phyloP scores from a whole-genome alignment of 1,139 yeast species.

The Kluyveromyces sp. region DNA sequence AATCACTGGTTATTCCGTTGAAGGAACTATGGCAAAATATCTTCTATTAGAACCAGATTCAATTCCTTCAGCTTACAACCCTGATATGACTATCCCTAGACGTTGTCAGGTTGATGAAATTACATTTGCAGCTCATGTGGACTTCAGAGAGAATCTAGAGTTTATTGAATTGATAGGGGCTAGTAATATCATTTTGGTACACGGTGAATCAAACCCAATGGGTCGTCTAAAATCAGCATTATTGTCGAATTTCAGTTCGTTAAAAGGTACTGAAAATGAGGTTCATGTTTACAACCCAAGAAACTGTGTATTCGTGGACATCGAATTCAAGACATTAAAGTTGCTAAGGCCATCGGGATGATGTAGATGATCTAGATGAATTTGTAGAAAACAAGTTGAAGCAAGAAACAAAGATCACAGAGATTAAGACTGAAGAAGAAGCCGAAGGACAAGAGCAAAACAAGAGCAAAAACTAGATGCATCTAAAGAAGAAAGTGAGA shows the following conservation, averaged over 20 bases:
- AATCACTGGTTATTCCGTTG: constrained; percentile 94
- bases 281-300: constrained; percentile 90
- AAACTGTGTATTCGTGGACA: constrained; percentile 72
- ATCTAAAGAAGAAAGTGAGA: constrained; percentile 16
- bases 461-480: constrained; percentile 10
- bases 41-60: constrained; percentile 81
- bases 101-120: constrained; percentile 87
- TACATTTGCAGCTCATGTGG: constrained; percentile 98
- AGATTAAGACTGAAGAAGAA: constrained; percentile 6
- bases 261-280: constrained; percentile 83
- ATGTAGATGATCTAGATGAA: constrained; percentile 42
- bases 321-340: constrained; percentile 72
- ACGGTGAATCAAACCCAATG: constrained; percentile 98
- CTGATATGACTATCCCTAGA: constrained; percentile 80
- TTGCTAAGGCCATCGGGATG: constrained; percentile 79
- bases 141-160: constrained; percentile 84
- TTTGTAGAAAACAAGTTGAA: constrained; percentile 29
- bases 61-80: constrained; percentile 70
- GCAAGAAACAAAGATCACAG: constrained; percentile 11
- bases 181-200: constrained; percentile 76
- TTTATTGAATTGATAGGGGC: constrained; percentile 88
- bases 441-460: constrained; percentile 7
- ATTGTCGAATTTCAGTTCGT: constrained; percentile 71
- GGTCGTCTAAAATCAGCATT: constrained; percentile 92
- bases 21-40: constrained; percentile 95